These are phyloP conservation scores for Didymella lethalis DNA, from an alignment of 2,329 filamentous ascomycete genomes.

Conservation along the genomic window DNA sequence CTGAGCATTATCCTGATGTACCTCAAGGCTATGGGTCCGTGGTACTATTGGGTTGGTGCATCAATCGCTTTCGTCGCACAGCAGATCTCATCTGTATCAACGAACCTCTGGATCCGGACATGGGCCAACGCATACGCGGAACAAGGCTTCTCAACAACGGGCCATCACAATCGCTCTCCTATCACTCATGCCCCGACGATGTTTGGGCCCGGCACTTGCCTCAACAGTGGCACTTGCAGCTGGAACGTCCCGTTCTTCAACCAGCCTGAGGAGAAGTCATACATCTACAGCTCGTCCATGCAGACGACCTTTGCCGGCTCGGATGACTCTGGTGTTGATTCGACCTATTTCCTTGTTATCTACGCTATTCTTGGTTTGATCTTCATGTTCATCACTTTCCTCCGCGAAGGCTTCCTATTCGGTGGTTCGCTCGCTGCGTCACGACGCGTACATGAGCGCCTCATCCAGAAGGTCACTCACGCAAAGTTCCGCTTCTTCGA, in stretches of 20 bases:
- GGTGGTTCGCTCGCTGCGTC: conserved; percentile 90
- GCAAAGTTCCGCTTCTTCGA: conserved; percentile 99
- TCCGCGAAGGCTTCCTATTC: conserved; percentile 88
- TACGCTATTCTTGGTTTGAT: conserved; percentile 81
- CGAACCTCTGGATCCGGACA: conserved; percentile 91
- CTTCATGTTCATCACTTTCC: conserved; percentile 81
- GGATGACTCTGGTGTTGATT: conserved; percentile 69
- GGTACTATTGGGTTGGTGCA: conserved; percentile 91
- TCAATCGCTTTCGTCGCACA: conserved; percentile 78
- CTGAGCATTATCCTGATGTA: conserved; percentile 87
- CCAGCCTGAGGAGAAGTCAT: conserved; percentile 34
- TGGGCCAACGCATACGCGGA: conserved; percentile 90
- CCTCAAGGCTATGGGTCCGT: conserved; percentile 88
- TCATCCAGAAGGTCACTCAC: conserved; percentile 81
- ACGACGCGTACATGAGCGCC: conserved; percentile 77
- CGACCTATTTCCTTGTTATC: conserved; percentile 81
- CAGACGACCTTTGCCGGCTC: conserved; percentile 51
- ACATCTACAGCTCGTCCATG: conserved; percentile 50
- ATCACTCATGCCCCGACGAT: conserved; percentile 55
- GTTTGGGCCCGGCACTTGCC: conserved; percentile 56
- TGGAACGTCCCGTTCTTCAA: conserved; percentile 53
- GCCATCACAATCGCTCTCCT: conserved; percentile 46
- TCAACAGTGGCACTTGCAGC: conserved; percentile 60
- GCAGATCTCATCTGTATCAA: conserved; percentile 84
- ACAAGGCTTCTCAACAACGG: conserved; percentile 50